Conservation (phyloP, 805 yeast species). For the Metschnikowia henanensis region DNA sequence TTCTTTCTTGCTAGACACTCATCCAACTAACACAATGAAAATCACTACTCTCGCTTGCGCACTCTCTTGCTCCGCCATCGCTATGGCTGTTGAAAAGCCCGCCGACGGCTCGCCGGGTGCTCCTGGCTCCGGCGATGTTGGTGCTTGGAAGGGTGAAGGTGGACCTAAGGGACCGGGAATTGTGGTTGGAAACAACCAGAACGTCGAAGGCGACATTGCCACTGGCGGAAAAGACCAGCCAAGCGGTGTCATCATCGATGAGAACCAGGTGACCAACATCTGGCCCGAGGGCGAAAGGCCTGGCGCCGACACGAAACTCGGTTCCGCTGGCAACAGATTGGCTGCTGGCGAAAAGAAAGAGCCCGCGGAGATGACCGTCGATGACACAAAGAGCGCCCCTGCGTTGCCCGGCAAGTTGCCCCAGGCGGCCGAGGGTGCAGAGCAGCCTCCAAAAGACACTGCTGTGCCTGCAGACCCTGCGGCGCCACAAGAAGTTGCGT, state of each 20-base stretch:
- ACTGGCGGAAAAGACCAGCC: background rate
- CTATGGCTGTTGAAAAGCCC: background rate
- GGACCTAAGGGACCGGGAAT: background rate
- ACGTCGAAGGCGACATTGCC: background rate
- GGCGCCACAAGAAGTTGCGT: constrained; percentile 2
- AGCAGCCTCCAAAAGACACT: background rate
- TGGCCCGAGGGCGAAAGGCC: too few species aligned
- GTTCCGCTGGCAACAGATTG: too few species aligned
- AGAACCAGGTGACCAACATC: background rate
- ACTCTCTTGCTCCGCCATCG: constrained; percentile 1
- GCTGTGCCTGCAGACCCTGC: background rate
- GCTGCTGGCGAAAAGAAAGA: too few species aligned
- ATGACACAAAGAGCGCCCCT: too few species aligned
- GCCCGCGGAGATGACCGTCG: too few species aligned
- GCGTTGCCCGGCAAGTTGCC: too few species aligned
- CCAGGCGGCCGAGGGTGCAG: too few species aligned
- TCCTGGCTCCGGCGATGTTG: background rate
- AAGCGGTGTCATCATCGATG: background rate
- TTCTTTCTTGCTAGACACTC: background rate
- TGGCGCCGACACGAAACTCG: too few species aligned
- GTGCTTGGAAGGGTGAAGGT: background rate
- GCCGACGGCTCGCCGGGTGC: background rate
- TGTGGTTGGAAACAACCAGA: background rate
- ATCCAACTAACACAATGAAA: constrained; percentile 2
- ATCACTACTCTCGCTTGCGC: constrained; percentile 12